Conservation (phyloP, 148 eudicot genomes). For the Dysphania ambrosioides region DNA sequence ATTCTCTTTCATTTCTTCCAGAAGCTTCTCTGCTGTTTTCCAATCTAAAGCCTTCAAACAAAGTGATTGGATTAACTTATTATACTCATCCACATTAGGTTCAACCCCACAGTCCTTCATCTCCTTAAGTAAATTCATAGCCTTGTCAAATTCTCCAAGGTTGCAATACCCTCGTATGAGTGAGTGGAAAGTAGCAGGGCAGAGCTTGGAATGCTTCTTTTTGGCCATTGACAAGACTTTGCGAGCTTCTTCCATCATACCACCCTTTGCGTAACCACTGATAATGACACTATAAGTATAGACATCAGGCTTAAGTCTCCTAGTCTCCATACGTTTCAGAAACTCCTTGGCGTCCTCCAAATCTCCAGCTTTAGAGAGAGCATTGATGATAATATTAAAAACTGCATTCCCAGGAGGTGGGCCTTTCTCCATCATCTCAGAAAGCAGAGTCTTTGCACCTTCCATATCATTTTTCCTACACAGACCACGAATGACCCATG, state of each 20-base stretch:
- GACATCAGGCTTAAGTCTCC: slow-evolving; percentile 86
- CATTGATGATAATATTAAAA: slow-evolving; percentile 54
- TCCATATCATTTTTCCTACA: slow-evolving; percentile 63
- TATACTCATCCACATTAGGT: slow-evolving; percentile 74
- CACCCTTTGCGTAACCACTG: slow-evolving; percentile 72
- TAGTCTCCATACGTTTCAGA: slow-evolving; percentile 56
- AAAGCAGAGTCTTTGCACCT: slow-evolving; percentile 55
- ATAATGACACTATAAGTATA: slow-evolving; percentile 72
- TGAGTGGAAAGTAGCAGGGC: slow-evolving; percentile 60
- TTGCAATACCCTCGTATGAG: slow-evolving; percentile 84
- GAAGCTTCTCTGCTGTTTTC: slow-evolving; percentile 68
- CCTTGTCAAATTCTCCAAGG: slow-evolving; percentile 68
- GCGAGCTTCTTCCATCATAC: slow-evolving; percentile 76
- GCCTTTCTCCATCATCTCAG: slow-evolving; percentile 69
- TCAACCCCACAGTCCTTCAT: slow-evolving; percentile 69
- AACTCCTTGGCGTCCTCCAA: slow-evolving; percentile 58
- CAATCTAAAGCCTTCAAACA: slow-evolving; percentile 88
- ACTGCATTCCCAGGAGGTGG: slow-evolving; percentile 85
- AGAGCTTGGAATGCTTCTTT: slow-evolving; percentile 55
- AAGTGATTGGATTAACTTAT: slow-evolving; percentile 77
- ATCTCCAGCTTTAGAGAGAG: slow-evolving; percentile 63
- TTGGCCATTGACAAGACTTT: slow-evolving; percentile 66
- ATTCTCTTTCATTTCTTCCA: slow-evolving; percentile 59
- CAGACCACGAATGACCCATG: slow-evolving; percentile 55
- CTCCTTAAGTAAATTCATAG: slow-evolving; percentile 56